Base-by-base conservation (phyloP, 176 grass and related monocot species). In the Panicum miliaceum region DNA sequence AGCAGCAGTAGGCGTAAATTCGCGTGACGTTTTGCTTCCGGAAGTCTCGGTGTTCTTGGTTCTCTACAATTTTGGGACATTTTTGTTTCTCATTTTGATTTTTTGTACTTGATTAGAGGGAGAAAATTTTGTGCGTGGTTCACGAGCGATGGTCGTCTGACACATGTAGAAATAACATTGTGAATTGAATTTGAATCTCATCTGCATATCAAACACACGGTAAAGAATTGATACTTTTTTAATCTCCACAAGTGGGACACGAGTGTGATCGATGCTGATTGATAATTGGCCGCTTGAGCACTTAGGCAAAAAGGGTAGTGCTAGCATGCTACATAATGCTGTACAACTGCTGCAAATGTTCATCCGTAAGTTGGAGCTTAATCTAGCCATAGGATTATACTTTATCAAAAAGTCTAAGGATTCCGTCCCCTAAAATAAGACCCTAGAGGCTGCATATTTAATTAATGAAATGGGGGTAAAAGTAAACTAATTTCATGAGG, bases 71-170 rank as follows among this genome's bases (percentile, higher is more conserved):
- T 89, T 82, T 85, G 71, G 35, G 35, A 1, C 2, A 1, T 57
- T 42, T 70, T 67, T 68, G 0, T 11, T 18, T 38, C 11, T 25
- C 0, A 7, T 41, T 62, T 75, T 23, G 0, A 27, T 9, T 60
- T 4, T 10, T 18, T 51, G 7, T 66, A 23, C 4, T 68, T 82
- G 37, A 76, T 9, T 71, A 27, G 23, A 36, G 38, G 12, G 34
- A 78, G 65, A 19, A 63, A 80, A 52, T 75, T 89, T 75, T 75
- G 82, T 42, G 13, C 73, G 83, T 78, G 8, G n/a, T 78, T 64
- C 19, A 32, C 5, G 46, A 23, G 25, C 26, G 27, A 70, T 38
- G 22, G 68, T 3, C 6, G 67, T 3, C 11, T 85, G 42, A 59
- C 50, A 59, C 50, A 73, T 45, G 47, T 66, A 73, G 7, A 79